phyloP scores from a whole-genome alignment of 2,329 filamentous ascomycete genomes.

The Delphinella strobiligena region DNA sequence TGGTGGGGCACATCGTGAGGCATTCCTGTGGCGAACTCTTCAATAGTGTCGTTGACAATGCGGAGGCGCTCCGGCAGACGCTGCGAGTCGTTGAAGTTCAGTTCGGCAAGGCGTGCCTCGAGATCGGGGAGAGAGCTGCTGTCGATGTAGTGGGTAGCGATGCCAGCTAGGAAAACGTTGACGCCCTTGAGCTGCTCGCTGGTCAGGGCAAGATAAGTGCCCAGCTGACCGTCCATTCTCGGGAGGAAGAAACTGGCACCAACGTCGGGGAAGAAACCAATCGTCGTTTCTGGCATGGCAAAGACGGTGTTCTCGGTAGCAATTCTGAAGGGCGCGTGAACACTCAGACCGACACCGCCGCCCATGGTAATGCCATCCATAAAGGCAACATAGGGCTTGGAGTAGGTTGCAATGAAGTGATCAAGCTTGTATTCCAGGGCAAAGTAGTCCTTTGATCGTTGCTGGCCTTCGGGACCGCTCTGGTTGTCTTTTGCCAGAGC shows the following conservation, averaged over 20 bases:
- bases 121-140: conserved; percentile 73
- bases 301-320: conserved; percentile 93
- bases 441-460: conserved; percentile 74
- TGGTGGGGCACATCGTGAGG: conserved; percentile 60
- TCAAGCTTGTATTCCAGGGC: conserved; percentile 91
- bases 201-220: conserved; percentile 87
- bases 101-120: conserved; percentile 74
- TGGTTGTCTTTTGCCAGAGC: conserved; percentile 64
- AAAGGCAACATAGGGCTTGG: conserved; percentile 85
- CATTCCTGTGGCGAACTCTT: conserved; percentile 80
- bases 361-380: conserved; percentile 99
- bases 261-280: conserved; percentile 97
- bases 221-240: conserved; percentile 71
- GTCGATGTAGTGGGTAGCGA: conserved; percentile 94
- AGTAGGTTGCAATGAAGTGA: conserved; percentile 86
- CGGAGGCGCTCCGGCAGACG: conserved; percentile 48
- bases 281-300: conserved; percentile 96
- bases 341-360: conserved; percentile 83
- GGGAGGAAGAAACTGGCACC: conserved; percentile 94
- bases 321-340: conserved; percentile 92
- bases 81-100: conserved; percentile 74
- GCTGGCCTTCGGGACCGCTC: conserved; percentile 55
- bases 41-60: conserved; percentile 75
- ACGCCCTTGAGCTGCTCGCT: conserved; percentile 71
- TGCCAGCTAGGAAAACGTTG: conserved; percentile 78